Evolutionary conservation across 2,329 filamentous ascomycete species (phyloP).

Genomic region (Emericellopsis cladophorae): DNA sequence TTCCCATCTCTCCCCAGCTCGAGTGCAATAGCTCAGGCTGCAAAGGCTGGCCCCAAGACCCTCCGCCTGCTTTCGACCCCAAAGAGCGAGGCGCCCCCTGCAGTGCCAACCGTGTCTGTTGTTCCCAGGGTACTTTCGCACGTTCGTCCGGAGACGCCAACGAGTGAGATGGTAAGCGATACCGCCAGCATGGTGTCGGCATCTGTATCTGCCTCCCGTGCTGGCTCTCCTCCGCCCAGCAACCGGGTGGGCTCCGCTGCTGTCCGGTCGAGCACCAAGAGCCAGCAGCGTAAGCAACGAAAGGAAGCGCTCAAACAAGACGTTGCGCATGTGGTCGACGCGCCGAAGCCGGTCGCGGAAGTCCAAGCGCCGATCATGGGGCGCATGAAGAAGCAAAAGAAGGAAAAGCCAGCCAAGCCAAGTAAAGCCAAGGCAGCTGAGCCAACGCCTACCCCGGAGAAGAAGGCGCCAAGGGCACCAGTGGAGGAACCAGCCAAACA

Average conservation of each 20-base stretch:
- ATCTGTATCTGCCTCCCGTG: slow-evolving; percentile 54
- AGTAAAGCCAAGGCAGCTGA: slow-evolving; percentile 1
- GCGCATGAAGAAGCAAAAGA: slow-evolving; percentile 78
- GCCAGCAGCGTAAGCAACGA: slow-evolving; percentile 64
- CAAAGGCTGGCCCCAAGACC: slow-evolving; percentile 46
- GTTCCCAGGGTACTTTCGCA: slow-evolving; percentile 23
- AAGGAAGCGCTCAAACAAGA: slow-evolving; percentile 56
- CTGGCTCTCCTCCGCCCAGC: slow-evolving; percentile 59
- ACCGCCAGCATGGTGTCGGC: slow-evolving; percentile 62
- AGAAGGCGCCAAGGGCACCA: background rate
- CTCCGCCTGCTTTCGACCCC: slow-evolving; percentile 57
- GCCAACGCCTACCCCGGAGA: slow-evolving; percentile 2
- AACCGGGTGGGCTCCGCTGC: slow-evolving; percentile 54
- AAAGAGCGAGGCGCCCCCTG: slow-evolving; percentile 42
- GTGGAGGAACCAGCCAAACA: background rate
- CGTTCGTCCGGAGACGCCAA: slow-evolving; percentile 54
- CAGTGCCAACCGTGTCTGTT: slow-evolving; percentile 16
- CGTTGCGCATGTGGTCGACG: slow-evolving; percentile 37
- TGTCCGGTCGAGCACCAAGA: slow-evolving; percentile 60
- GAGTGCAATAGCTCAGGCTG: slow-evolving; percentile 32
- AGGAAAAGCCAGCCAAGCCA: slow-evolving; percentile 38
- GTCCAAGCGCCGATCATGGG: slow-evolving; percentile 62
- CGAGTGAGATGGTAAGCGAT: slow-evolving; percentile 65
- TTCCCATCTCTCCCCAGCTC: slow-evolving; percentile 38
- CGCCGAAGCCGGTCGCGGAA: slow-evolving; percentile 36